Base-by-base conservation (phyloP, 345 rosid species). In the Bruguiera parviflora region DNA sequence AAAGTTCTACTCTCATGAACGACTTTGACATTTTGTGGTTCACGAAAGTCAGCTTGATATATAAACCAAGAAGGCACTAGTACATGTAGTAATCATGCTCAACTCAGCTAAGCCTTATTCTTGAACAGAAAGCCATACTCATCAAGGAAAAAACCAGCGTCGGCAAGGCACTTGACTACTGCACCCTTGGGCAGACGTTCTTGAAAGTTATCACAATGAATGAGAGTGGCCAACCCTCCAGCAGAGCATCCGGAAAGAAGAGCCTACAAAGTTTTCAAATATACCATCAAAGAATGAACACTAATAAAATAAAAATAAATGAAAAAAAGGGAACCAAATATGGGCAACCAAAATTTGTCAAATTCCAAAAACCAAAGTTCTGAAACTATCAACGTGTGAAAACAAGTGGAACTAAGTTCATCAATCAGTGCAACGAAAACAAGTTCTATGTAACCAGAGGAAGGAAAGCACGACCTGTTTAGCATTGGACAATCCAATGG, bases 201-300 rank as follows among this genome's bases (percentile, higher is more conserved):
- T 28, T 78, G 84, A 77, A 88, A 94, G 74, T 83, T 78, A 68
- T 94, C 96, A 61, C 97, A 94, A 63, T 91, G 96, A 68, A 89
- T 88, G 69, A 91, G 83, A 63, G 97, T 71, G 64, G 98, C 96
- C 83, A 94, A 82, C 20, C 96, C 97, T 58, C 98, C 98, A 53
- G 98, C 96, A 77, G 98, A 94, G 80, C 98, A 94, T 77, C 98
- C 98, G 61, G 97, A 61, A 68, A 94, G 95, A 77, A 91, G 77
- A 47, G 95, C 97, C 98, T 91, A 82, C 77, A 77, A 60, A 66
- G 55, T 59, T 65, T 68, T 8, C 33, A 56, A 55, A 55, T 15
- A 53, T 43, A 55, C 65, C 43, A 65, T 53, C 32, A 67, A 35
- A 61, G 24, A 20, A n/a, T 60, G 3, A 60, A 9, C 31, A 15